Conservation (phyloP, 805 yeast species). For the Zygosaccharomyces bisporus region DNA sequence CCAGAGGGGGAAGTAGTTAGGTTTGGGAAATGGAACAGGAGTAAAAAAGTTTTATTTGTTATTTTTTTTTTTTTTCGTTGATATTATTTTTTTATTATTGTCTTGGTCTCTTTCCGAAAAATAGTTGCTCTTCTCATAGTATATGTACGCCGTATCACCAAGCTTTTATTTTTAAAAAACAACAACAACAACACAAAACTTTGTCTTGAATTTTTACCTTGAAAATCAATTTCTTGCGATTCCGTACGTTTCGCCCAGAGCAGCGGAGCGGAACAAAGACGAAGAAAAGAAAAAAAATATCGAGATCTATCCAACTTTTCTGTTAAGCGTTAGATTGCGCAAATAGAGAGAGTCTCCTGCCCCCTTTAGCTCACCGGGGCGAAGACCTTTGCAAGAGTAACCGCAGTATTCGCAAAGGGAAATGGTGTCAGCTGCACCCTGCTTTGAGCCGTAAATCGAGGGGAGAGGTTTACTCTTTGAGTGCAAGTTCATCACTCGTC, state of each 20-base stretch:
- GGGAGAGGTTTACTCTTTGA: background rate
- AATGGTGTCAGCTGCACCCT: background rate
- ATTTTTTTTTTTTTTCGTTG: background rate
- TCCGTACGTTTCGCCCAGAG: background rate
- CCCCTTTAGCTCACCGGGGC: background rate
- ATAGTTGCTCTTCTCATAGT: constrained; percentile 2
- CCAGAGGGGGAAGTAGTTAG: background rate
- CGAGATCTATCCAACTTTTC: background rate
- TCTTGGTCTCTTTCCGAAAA: background rate
- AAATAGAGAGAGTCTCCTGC: background rate
- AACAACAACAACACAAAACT: background rate
- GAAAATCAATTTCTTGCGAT: background rate
- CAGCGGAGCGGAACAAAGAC: background rate
- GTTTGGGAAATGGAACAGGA: background rate
- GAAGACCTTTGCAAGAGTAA: background rate
- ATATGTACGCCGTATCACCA: background rate
- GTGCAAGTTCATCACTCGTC: background rate
- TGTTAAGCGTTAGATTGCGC: background rate
- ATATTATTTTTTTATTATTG: background rate
- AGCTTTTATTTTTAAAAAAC: background rate
- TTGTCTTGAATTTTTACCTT: background rate
- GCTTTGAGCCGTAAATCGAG: background rate
- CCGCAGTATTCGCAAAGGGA: background rate
- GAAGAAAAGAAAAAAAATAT: too few relatives aligned
- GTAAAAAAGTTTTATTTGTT: background rate